Conservation (phyloP, 164 flowering plant genomes). For the Cinnamomum chago region DNA sequence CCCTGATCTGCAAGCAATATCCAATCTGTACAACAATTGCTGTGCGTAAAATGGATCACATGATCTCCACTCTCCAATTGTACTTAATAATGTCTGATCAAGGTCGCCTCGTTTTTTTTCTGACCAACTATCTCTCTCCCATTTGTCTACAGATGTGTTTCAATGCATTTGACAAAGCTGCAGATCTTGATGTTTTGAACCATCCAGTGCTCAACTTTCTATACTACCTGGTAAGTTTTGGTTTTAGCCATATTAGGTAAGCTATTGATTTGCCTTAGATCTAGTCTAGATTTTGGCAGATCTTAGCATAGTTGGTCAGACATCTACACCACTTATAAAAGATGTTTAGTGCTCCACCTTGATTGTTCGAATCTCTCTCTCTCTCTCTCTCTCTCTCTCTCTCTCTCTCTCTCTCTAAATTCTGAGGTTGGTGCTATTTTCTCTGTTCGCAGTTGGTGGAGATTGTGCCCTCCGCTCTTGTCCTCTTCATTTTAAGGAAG, state of each 20-base stretch:
- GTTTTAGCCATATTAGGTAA: background rate
- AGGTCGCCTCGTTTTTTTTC: background rate
- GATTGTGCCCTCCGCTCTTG: constrained; percentile 78
- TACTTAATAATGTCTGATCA: background rate
- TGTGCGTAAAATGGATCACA: background rate
- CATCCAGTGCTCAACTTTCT: constrained; percentile 84
- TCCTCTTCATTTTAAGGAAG: constrained; percentile 85
- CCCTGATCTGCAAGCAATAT: background rate
- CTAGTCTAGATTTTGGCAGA: background rate
- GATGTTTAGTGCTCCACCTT: too few species aligned
- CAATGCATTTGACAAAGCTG: constrained; percentile 81
- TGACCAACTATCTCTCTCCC: background rate
- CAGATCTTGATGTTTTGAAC: constrained; percentile 79
- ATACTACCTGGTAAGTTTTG: constrained; percentile 67
- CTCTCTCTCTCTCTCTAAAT: background rate
- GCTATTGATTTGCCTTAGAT: background rate
- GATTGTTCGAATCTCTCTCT: too few species aligned
- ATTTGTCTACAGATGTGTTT: constrained; percentile 61
- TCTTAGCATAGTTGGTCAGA: background rate
- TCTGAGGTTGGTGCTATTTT: background rate
- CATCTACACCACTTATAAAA: too few species aligned
- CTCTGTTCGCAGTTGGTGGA: constrained; percentile 64
- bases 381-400: background rate
- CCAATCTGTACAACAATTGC: background rate
- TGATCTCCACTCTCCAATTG: background rate